Evolutionary conservation across 306 rosid species (phyloP).

Genomic region (Ziziphus jujuba): DNA sequence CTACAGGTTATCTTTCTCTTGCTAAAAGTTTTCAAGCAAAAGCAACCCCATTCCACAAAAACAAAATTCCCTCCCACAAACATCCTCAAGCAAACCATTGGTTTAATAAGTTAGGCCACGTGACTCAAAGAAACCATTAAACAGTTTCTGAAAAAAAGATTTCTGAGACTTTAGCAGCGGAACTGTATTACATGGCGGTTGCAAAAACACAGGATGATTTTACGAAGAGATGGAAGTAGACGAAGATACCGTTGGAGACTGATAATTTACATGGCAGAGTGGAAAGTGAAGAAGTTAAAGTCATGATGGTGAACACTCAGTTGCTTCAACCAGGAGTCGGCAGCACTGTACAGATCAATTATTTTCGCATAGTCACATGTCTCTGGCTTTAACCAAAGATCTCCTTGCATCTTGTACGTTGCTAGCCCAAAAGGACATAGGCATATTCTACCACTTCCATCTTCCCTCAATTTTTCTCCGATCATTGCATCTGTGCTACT

Average conservation of each 20-base stretch:
- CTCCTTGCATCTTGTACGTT: slow-evolving; percentile 63
- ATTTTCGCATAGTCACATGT: slow-evolving; percentile 42
- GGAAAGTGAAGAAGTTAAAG: slow-evolving; percentile 61
- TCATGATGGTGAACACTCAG: slow-evolving; percentile 70
- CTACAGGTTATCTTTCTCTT: background rate
- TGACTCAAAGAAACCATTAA: background rate
- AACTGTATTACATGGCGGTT: background rate
- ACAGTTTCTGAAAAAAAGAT: background rate
- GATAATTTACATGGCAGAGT: slow-evolving; percentile 34
- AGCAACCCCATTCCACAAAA: background rate
- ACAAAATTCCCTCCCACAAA: background rate
- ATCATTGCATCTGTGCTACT: slow-evolving; percentile 1
- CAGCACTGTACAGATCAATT: slow-evolving; percentile 47
- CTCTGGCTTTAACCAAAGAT: slow-evolving; percentile 58
- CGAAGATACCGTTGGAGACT: background rate
- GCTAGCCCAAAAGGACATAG: slow-evolving; percentile 70
- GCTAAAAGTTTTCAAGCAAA: background rate
- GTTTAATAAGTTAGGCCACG: too few relatives aligned
- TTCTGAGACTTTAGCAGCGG: background rate
- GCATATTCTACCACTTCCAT: slow-evolving; percentile 12
- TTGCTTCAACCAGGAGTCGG: slow-evolving; percentile 85
- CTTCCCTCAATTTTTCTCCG: slow-evolving; percentile 20
- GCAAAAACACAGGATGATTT: background rate
- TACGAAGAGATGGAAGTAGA: background rate
- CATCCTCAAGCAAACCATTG: background rate